Evolutionary conservation across 352 stramenopile genomes (phyloP), one percentile per base, ranked within the genome.

Genomic region (Saprolegnia parasitica): DNA sequence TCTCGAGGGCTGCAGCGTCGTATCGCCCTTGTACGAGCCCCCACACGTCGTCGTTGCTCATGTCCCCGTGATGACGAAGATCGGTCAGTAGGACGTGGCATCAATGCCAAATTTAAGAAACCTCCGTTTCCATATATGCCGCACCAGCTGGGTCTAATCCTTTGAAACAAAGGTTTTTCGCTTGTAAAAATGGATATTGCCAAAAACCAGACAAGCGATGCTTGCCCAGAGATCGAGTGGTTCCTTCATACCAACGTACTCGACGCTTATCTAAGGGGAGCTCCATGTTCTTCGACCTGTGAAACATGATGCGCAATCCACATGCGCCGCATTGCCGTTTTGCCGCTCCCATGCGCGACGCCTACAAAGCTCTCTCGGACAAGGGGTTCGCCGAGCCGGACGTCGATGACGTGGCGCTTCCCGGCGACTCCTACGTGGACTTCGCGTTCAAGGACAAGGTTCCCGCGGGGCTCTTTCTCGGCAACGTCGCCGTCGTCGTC

Each of bases 381-480:
- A 70, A 70, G 54, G 42, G 45, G 40, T 39, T 70, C 18, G 26
- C 24, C 13, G 61, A 55, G 10, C 6, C 58, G 39, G 40, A 54
- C 11, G 58, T 56, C 29, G 63, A 70, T 16, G 63, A 70, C 24
- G 42, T 42, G 35, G 40, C 55, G 23, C 63, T 70, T 26, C 63
- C 63, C 16, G 63, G 54, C 10, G 55, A 29, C 45, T 62, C 49
- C 23, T 39, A 60, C 35, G 24, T 70, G 63, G 32, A 24, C 24
- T 55, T 81, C 35, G 81, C 90, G 50, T 75, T 76, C 67, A 88
- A 89, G 60, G 84, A 94, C 73, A 77, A 73, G 16, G 61, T 84
- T 45, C 91, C 91, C 60, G 84, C 84, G 0, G 63, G 88, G 35
- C 72, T 76, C 9, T 94, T 94, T 57, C 77, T 74, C 6, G 80